Percentiles rank a stretch among this genome's conserved stretches.
phyloP scores from a whole-genome alignment of 495 filamentous ascomycete genomes.

The Penicillium argentinense region DNA sequence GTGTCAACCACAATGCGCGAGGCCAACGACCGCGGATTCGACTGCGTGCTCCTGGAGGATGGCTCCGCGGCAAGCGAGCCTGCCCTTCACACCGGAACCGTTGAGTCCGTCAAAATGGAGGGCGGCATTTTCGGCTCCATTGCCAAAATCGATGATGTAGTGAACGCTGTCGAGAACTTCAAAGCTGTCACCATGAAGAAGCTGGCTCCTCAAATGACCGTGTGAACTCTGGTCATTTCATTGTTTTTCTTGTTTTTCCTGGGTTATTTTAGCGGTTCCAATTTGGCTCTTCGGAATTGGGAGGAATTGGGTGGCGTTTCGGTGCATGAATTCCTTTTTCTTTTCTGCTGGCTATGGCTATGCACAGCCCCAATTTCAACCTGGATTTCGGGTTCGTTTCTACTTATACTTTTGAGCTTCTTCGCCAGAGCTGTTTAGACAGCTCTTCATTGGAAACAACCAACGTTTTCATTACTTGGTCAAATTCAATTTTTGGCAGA shows the following conservation, averaged over 20 bases:
- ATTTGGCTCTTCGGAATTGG: slow-evolving; percentile 8
- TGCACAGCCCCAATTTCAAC: slow-evolving; percentile 4
- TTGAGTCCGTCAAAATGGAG: slow-evolving; percentile 56
- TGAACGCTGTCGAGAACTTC: slow-evolving; percentile 48
- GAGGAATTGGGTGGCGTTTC: slow-evolving; percentile 16
- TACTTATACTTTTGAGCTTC: too few relatives aligned
- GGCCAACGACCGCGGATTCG: slow-evolving; percentile 72
- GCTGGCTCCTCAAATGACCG: slow-evolving; percentile 42
- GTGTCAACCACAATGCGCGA: slow-evolving; percentile 69
- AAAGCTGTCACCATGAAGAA: slow-evolving; percentile 46
- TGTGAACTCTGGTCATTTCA: too few relatives aligned
- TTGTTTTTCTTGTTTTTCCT: slow-evolving; percentile 6
- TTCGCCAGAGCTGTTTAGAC: too few relatives aligned
- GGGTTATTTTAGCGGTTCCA: slow-evolving; percentile 17
- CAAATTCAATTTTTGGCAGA: too few relatives aligned
- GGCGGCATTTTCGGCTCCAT: slow-evolving; percentile 61
- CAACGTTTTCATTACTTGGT: too few relatives aligned
- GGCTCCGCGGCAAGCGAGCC: slow-evolving; percentile 52
- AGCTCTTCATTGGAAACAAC: too few relatives aligned
- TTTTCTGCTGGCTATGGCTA: slow-evolving; percentile 4
- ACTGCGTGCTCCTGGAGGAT: slow-evolving; percentile 60
- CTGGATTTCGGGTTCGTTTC: slow-evolving; percentile 1
- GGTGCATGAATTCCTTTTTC: background rate
- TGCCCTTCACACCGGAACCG: slow-evolving; percentile 47
- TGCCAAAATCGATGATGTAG: slow-evolving; percentile 46